These are phyloP conservation scores for Cucumis sativus DNA, from an alignment of 306 rosid species.

Conservation along the genomic window Cucumber_9930_V3 NC_026659.2:30563001-30563500, in stretches of 20 bases:
- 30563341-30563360: slow-evolving; percentile 65
- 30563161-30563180: slow-evolving; percentile 87
- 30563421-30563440: background rate
- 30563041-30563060: background rate
- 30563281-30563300: slow-evolving; percentile 1
- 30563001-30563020: slow-evolving; percentile 6
- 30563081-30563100: slow-evolving; percentile 60
- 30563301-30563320: slow-evolving; percentile 74
- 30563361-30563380: slow-evolving; percentile 8
- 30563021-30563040: background rate
- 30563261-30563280: background rate
- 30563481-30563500: slow-evolving; percentile 17
- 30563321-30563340: slow-evolving; percentile 86
- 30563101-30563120: slow-evolving; percentile 61
- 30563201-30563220: slow-evolving; percentile 63
- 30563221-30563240: background rate
- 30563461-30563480: background rate
- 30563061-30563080: background rate
- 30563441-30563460: background rate
- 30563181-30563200: slow-evolving; percentile 71
- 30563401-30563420: background rate
- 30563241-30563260: background rate
- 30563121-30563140: slow-evolving; percentile 76
- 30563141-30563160: slow-evolving; percentile 83
- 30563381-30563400: background rate